Conservation (phyloP, 2,329 filamentous ascomycete genomes). For the Pseudocercospora cruenta region DNA sequence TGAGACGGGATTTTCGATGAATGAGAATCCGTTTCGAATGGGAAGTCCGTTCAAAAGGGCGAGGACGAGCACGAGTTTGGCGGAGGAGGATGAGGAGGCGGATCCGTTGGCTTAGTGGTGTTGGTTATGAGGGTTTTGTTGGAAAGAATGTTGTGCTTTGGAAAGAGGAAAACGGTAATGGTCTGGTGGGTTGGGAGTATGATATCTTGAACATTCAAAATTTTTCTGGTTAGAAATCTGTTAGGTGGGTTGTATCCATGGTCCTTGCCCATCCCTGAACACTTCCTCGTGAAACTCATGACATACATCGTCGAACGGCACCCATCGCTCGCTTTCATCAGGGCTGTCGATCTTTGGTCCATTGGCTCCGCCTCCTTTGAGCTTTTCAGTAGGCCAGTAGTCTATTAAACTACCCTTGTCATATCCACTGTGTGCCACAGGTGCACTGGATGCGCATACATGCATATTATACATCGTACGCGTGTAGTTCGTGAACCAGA, state of each 20-base stretch:
- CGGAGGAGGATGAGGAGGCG: slow-evolving; percentile 43
- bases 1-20: background rate
- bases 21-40: background rate
- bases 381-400: slow-evolving; percentile 50
- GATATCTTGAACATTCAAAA: background rate
- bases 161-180: background rate
- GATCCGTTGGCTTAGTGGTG: slow-evolving; percentile 41
- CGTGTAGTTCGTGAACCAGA: slow-evolving; percentile 29
- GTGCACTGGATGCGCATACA: slow-evolving; percentile 21
- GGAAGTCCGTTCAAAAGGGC: slow-evolving; percentile 19
- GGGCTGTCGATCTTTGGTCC: slow-evolving; percentile 50
- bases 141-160: background rate
- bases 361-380: slow-evolving; percentile 54
- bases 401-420: slow-evolving; percentile 40
- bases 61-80: slow-evolving; percentile 5
- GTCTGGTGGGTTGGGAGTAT: background rate
- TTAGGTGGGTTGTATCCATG: slow-evolving; percentile 33
- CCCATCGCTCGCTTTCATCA: slow-evolving; percentile 47
- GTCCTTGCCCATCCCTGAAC: slow-evolving; percentile 50
- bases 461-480: slow-evolving; percentile 26
- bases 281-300: slow-evolving; percentile 47
- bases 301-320: slow-evolving; percentile 51
- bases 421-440: slow-evolving; percentile 43
- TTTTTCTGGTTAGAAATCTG: background rate
- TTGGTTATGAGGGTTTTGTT: background rate